Percentiles rank a stretch among this genome's conserved stretches.
Evolutionary conservation across 441 rosid genomes (phyloP).

Genomic region (Melianthus villosus): DNA sequence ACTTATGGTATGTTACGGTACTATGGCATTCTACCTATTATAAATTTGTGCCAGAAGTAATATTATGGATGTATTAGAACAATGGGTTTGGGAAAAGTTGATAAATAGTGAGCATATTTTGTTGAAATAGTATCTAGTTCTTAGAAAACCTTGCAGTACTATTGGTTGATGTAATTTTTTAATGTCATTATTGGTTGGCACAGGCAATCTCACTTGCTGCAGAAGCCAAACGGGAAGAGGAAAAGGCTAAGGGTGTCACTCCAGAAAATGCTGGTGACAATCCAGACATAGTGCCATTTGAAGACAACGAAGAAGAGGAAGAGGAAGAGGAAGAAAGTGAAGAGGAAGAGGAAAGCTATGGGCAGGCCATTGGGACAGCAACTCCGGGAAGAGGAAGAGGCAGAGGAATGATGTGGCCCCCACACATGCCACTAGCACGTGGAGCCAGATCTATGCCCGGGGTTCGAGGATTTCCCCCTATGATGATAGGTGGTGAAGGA

Average conservation of each 20-base stretch:
- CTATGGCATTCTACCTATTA: too few relatives aligned
- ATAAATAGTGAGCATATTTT: too few relatives aligned
- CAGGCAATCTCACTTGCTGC: conserved; percentile 82
- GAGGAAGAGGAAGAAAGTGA: conserved; percentile 78
- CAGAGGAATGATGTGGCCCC: conserved; percentile 90
- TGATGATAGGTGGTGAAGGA: conserved; percentile 75
- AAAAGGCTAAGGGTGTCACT: conserved; percentile 83
- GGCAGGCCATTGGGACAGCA: conserved; percentile 15
- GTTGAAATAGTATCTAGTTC: too few relatives aligned
- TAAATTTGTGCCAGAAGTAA: too few relatives aligned
- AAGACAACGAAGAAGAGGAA: conserved; percentile 96
- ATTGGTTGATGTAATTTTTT: too few relatives aligned
- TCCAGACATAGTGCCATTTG: conserved; percentile 96
- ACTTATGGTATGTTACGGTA: conserved; percentile 96
- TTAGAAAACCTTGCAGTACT: too few relatives aligned
- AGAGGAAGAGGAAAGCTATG: conserved; percentile 60
- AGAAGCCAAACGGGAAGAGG: conserved; percentile 89
- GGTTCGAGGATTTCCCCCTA: conserved; percentile 66
- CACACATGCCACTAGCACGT: conserved; percentile 67
- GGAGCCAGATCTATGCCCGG: conserved; percentile 80
- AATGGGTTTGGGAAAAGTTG: too few relatives aligned
- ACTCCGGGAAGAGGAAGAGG: conserved; percentile 81
- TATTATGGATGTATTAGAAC: too few relatives aligned
- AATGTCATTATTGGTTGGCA: conserved; percentile 9
- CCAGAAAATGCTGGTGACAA: conserved; percentile 59